Conservation (phyloP, 1,284 basidiomycete genomes). For the Sphagnurus paluster region DNA sequence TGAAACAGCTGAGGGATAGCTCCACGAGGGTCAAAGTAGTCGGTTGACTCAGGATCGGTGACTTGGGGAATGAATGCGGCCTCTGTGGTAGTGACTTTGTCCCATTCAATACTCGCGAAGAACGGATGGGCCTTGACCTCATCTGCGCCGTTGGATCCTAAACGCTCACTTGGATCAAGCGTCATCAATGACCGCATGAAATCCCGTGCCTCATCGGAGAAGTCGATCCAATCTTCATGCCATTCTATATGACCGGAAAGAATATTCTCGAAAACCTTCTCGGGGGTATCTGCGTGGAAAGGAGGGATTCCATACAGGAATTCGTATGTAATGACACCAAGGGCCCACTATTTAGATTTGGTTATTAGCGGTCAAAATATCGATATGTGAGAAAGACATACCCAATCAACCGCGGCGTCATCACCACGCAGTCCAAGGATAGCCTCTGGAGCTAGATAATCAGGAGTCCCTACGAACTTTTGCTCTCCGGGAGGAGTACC, state of each 20-base stretch:
- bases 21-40: slow-evolving; percentile 98
- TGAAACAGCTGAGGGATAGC: slow-evolving; percentile 88
- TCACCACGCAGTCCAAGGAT: slow-evolving; percentile 96
- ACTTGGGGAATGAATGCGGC: slow-evolving; percentile 97
- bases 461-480: slow-evolving; percentile 95
- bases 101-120: slow-evolving; percentile 92
- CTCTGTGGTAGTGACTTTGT: slow-evolving; percentile 83
- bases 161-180: slow-evolving; percentile 75
- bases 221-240: slow-evolving; percentile 92
- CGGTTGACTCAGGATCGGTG: slow-evolving; percentile 95
- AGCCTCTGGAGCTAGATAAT: slow-evolving; percentile 95
- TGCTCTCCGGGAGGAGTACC: slow-evolving; percentile 81
- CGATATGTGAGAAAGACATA: slow-evolving; percentile 33
- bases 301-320: slow-evolving; percentile 97
- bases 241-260: slow-evolving; percentile 95
- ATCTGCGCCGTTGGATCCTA: slow-evolving; percentile 87
- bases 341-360: slow-evolving; percentile 74
- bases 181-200: slow-evolving; percentile 91
- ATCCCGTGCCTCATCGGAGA: slow-evolving; percentile 85
- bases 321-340: slow-evolving; percentile 98
- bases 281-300: slow-evolving; percentile 96
- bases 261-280: slow-evolving; percentile 99
- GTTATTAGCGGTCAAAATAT: slow-evolving; percentile 11
- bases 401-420: slow-evolving; percentile 97
- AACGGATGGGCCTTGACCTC: slow-evolving; percentile 95